Percentiles rank a stretch among this genome's conserved stretches.
Conservation (phyloP, 1,284 basidiomycete genomes). For the Apiotrichum gracile region DNA sequence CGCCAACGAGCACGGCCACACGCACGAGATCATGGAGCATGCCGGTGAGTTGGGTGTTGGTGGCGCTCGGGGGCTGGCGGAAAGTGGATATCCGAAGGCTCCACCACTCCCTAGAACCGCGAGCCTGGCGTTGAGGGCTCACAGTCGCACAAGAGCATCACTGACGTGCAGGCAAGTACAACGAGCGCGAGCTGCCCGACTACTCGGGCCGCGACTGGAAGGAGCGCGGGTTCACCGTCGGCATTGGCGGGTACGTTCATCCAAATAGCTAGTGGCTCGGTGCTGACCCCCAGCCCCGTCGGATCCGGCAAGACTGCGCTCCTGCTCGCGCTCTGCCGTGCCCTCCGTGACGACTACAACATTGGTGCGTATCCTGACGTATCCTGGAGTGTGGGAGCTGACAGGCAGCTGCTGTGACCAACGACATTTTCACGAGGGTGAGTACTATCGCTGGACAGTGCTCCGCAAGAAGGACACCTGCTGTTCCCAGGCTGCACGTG, state of each 20-base stretch:
- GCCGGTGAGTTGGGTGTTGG: constrained; percentile 55
- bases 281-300: constrained; percentile 61
- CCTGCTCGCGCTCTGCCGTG: constrained; percentile 83
- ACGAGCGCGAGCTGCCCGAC: constrained; percentile 88
- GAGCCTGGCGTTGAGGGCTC: too few relatives aligned
- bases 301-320: constrained; percentile 97
- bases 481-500: too few relatives aligned
- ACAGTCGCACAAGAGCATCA: too few relatives aligned
- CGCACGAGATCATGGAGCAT: constrained; percentile 82
- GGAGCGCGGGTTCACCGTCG: constrained; percentile 92
- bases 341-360: constrained; percentile 76
- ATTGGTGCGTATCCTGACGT: constrained; percentile 58
- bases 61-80: background rate
- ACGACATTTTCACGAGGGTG: constrained; percentile 86
- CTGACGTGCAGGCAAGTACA: constrained; percentile 66
- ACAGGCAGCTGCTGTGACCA: constrained; percentile 75
- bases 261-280: background rate
- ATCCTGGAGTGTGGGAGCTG: background rate
- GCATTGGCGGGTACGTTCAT: constrained; percentile 78
- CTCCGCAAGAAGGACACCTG: too few relatives aligned
- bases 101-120: too few relatives aligned
- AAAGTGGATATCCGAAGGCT: background rate
- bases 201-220: constrained; percentile 77
- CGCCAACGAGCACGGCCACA: constrained; percentile 70
- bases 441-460: background rate